Evolutionary conservation across 129 eudicot species (phyloP), one percentile per base, ranked within the genome.

Genomic region (Flaveria bidentis): DNA sequence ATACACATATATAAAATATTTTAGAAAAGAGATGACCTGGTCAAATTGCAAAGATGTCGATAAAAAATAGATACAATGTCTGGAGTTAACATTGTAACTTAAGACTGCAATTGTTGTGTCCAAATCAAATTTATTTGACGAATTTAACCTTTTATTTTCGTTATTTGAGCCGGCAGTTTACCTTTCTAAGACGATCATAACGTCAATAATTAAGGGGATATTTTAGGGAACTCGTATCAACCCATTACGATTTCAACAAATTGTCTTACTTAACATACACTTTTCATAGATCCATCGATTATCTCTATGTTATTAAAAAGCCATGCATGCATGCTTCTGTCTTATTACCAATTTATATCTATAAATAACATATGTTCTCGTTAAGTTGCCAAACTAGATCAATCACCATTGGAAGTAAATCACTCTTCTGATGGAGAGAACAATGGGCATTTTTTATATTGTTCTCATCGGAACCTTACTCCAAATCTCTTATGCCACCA

Each of bases 391-490:
- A 68, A 52, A 2, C 6, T 15, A n/a, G n/a, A n/a, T n/a, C 6
- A 63, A 60, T 58, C 11, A 16, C 57, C 47, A 42, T 45, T 71
- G 17, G 64, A 67, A 28, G 17, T 51, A 51, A 26, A 42, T 70
- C 62, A 13, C 8, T 70, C 46, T 33, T 72, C 23, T 55, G 14
- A 70, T 78, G 82, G 80, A 63, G 20, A 76, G 84, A 47, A 23
- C 16, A 51, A 62, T 7, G 46, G 6, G 5, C 6, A 47, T 62
- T 46, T 80, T 53, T n/a, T 33, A 5, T 57, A 49, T 36, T 62
- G 58, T 72, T 69, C n/a, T 83, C 53, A 15, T 82, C 18, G 80
- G 68, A 62, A 65, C 71, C 63, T 16, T 68, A 52, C 20, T 82
- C 1, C 73, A 71, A 18, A 22, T 71, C 52, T 77, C 81, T 36